phyloP scores from a whole-genome alignment of 1,139 yeast genomes.

The Casaregolazyma lundiana region DNA sequence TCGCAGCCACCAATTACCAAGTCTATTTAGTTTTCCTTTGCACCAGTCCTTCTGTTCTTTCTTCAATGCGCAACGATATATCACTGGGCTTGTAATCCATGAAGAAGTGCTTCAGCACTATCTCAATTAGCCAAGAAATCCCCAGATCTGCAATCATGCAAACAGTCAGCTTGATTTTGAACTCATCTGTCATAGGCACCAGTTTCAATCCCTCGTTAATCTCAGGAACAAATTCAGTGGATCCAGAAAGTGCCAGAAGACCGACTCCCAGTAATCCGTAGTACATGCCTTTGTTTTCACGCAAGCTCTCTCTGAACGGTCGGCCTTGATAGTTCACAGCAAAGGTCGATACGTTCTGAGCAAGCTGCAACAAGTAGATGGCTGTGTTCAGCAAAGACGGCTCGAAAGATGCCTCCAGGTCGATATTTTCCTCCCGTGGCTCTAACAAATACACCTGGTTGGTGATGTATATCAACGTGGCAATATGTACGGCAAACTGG shows the following conservation, averaged over 20 bases:
- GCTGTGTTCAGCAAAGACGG: slow-evolving; percentile 96
- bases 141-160: slow-evolving; percentile 73
- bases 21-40: slow-evolving; percentile 30
- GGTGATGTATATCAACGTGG: slow-evolving; percentile 76
- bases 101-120: slow-evolving; percentile 72
- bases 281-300: slow-evolving; percentile 93
- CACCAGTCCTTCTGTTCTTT: slow-evolving; percentile 28
- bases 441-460: slow-evolving; percentile 78
- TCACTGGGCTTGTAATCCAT: slow-evolving; percentile 92
- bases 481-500: slow-evolving; percentile 90
- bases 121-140: slow-evolving; percentile 75
- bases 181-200: slow-evolving; percentile 75
- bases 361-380: slow-evolving; percentile 86
- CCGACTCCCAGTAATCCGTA: slow-evolving; percentile 92
- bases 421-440: slow-evolving; percentile 86
- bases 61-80: slow-evolving; percentile 54
- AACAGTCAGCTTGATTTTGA: slow-evolving; percentile 71
- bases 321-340: slow-evolving; percentile 97
- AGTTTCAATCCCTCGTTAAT: slow-evolving; percentile 85
- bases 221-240: slow-evolving; percentile 95
- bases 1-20: neutral
- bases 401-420: slow-evolving; percentile 78
- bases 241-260: slow-evolving; percentile 80
- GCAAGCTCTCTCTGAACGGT: slow-evolving; percentile 90
- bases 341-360: slow-evolving; percentile 96